Evolutionary conservation across 2,329 filamentous ascomycete species (phyloP).

Genomic region (Xylariaceae sp.): DNA sequence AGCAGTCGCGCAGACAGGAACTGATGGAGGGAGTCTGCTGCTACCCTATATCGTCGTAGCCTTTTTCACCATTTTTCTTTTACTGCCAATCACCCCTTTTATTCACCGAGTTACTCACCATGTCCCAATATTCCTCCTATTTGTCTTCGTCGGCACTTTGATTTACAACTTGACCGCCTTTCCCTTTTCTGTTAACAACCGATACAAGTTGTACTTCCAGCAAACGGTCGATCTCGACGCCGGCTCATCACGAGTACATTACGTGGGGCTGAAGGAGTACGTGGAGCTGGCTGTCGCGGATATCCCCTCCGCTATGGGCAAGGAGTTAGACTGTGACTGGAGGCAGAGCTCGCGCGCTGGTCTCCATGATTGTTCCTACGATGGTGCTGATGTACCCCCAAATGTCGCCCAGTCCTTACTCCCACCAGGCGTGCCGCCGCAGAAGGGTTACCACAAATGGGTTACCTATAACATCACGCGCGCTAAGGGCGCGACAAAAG

Average conservation of each 20-base stretch:
- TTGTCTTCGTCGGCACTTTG: slow-evolving; percentile 69
- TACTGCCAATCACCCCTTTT: slow-evolving; percentile 77
- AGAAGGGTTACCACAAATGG: slow-evolving; percentile 51
- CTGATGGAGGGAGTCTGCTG: slow-evolving; percentile 73
- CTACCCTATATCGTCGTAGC: slow-evolving; percentile 69
- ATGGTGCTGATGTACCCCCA: slow-evolving; percentile 57
- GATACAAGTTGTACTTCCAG: slow-evolving; percentile 83
- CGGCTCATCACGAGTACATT: slow-evolving; percentile 63
- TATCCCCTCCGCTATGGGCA: slow-evolving; percentile 67
- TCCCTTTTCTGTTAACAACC: slow-evolving; percentile 75
- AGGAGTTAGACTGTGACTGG: slow-evolving; percentile 50
- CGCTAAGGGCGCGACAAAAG: slow-evolving; percentile 40
- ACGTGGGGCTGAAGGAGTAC: slow-evolving; percentile 66
- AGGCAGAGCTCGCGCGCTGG: slow-evolving; percentile 42
- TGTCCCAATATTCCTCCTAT: slow-evolving; percentile 70
- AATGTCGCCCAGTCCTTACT: slow-evolving; percentile 54
- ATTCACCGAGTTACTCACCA: slow-evolving; percentile 83
- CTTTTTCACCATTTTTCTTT: slow-evolving; percentile 62
- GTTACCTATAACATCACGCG: slow-evolving; percentile 60
- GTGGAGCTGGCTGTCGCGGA: slow-evolving; percentile 62
- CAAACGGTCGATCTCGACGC: slow-evolving; percentile 76
- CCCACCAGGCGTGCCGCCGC: slow-evolving; percentile 37
- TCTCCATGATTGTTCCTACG: slow-evolving; percentile 66
- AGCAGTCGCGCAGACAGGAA: slow-evolving; percentile 73
- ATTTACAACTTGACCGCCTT: slow-evolving; percentile 85